Conservation (phyloP, 2,329 filamentous ascomycete genomes). For the Exserohilum turcica region DNA sequence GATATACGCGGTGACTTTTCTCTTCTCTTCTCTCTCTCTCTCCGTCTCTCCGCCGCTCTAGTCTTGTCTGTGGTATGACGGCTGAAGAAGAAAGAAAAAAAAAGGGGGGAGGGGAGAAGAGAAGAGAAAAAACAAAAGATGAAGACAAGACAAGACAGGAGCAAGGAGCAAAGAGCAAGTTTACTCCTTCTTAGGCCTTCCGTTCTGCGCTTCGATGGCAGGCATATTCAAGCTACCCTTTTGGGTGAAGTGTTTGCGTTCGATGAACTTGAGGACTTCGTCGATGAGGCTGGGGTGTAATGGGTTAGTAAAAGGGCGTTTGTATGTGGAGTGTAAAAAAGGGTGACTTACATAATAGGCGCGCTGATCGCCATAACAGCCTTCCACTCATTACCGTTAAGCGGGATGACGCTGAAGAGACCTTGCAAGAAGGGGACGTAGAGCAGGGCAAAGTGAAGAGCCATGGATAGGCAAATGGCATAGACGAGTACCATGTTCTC, state of each 20-base stretch:
- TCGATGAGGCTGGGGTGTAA: constrained; percentile 69
- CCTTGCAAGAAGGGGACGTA: constrained; percentile 88
- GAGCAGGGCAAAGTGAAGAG: constrained; percentile 88
- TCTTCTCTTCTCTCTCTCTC: background rate
- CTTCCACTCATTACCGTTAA: constrained; percentile 88
- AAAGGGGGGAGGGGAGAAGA: background rate
- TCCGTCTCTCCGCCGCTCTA: background rate
- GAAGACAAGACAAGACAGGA: background rate
- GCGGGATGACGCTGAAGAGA: constrained; percentile 87
- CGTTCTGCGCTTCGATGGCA: constrained; percentile 24
- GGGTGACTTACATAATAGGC: constrained; percentile 80
- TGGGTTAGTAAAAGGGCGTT: constrained; percentile 17
- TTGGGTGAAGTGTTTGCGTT: constrained; percentile 54
- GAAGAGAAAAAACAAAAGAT: background rate
- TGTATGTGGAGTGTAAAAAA: background rate
- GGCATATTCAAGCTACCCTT: constrained; percentile 28
- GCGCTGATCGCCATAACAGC: constrained; percentile 86
- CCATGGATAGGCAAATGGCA: constrained; percentile 91
- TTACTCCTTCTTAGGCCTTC: constrained; percentile 40
- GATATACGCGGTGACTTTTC: no score
- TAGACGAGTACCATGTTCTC: constrained; percentile 98
- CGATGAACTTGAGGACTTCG: constrained; percentile 78
- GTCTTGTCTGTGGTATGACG: no score
- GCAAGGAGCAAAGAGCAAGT: background rate
- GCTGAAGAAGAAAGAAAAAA: background rate